These are phyloP conservation scores for Candida odintsovae DNA, from an alignment of 805 yeast species.

Conservation along the genomic window DNA sequence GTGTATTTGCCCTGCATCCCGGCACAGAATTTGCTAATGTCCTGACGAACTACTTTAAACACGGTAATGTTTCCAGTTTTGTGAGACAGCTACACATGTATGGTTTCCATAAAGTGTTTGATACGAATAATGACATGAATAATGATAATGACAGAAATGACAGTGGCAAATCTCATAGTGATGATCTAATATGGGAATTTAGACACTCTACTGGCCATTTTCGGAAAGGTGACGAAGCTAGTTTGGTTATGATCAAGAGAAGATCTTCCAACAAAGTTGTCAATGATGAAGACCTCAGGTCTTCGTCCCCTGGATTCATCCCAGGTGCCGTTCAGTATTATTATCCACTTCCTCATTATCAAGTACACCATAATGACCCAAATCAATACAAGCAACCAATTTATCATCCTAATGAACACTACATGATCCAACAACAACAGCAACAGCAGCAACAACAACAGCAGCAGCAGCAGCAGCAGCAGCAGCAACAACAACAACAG, in stretches of 20 bases:
- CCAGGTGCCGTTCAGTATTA: slow-evolving; percentile 2
- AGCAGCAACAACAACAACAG: no score
- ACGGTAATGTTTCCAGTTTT: slow-evolving; percentile 88
- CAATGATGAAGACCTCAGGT: slow-evolving; percentile 14
- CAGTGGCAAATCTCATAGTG: slow-evolving; percentile 5
- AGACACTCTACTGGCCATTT: slow-evolving; percentile 69
- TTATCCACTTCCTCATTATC: slow-evolving; percentile 2
- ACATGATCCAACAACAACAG: slow-evolving; percentile 4
- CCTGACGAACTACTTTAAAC: slow-evolving; percentile 77
- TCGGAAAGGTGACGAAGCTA: slow-evolving; percentile 64
- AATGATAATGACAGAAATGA: not conserved
- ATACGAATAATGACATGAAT: slow-evolving; percentile 13
- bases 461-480: no score
- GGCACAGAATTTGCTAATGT: slow-evolving; percentile 57
- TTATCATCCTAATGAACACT: slow-evolving; percentile 2
- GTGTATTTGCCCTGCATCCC: slow-evolving; percentile 61
- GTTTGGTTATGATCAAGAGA: slow-evolving; percentile 62
- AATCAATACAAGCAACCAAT: not conserved
- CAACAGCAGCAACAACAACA: slow-evolving; percentile 8
- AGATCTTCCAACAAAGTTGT: slow-evolving; percentile 29
- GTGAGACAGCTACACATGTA: slow-evolving; percentile 95
- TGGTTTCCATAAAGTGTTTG: slow-evolving; percentile 78
- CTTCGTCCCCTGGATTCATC: slow-evolving; percentile 2
- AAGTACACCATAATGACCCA: slow-evolving; percentile 2
- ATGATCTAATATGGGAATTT: slow-evolving; percentile 62